These are phyloP conservation scores for Plasmodium fragile DNA, from an alignment of 169 alveolate genomes.

Conservation along the genomic window DNA sequence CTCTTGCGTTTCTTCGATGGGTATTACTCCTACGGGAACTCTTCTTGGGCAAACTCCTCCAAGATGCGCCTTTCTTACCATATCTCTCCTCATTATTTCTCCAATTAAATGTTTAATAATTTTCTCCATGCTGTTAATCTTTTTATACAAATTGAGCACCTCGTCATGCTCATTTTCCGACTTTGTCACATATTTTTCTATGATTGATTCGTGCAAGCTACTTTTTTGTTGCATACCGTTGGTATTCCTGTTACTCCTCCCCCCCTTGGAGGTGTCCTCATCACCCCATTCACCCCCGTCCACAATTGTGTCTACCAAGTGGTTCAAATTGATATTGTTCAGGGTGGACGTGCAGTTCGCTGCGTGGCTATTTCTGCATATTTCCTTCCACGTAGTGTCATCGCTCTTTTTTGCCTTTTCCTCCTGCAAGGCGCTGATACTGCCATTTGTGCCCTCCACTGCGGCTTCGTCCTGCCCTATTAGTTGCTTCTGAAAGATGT, in stretches of 20 bases:
- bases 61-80: neutral
- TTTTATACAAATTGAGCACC: constrained; percentile 42
- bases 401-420: neutral
- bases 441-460: neutral
- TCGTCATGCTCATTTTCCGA: constrained; percentile 29
- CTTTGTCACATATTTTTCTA: constrained; percentile 61
- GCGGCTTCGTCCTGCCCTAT: neutral
- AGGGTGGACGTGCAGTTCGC: neutral
- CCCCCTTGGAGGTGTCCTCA: neutral
- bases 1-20: neutral
- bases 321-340: constrained; percentile 41
- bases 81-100: constrained; percentile 57
- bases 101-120: constrained; percentile 58
- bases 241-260: neutral
- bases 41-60: neutral
- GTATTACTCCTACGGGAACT: neutral
- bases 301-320: constrained; percentile 38
- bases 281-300: neutral
- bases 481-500: neutral
- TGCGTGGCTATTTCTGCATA: neutral
- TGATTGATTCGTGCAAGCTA: neutral
- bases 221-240: neutral
- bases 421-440: neutral
- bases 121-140: constrained; percentile 62
- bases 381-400: neutral